Evolutionary conservation across 2,329 filamentous ascomycete genomes (phyloP), one percentile per base, ranked within the genome.

Genomic region (Aspergillus sp.): DNA sequence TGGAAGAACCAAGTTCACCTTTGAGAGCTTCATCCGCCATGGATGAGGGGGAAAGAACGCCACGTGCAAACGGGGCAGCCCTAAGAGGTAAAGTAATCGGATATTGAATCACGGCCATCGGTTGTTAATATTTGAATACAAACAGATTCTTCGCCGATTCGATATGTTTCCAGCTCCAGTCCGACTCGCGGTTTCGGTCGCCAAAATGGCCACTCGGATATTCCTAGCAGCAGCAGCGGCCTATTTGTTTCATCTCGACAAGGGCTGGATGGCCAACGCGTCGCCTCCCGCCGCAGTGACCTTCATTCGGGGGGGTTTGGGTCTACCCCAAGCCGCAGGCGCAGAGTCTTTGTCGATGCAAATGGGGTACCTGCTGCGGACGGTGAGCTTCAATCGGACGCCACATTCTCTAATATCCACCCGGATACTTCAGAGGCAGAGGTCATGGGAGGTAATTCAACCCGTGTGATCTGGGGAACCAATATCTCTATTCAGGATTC

Each of bases 401-500:
- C 83, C 0, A 88, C 86, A 1, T 88, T 88, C 69, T 87, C 86
- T 5, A 87, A 88, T 62, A 70, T 87, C 58, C 82, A 96, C 64
- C 91, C 91, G 1, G 89, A 89, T 62, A 97, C 93, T 6, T 97
- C 93, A 2, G 95, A 99, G 73, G 95, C 95, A 1, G 90, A 97
- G 70, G 85, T 83, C 1, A 84, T 97, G 41, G 93, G 92, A 40
- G 95, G 93, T 2, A 86, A 86, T 58, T 90, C 90, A 40, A 88
- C 89, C 56, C 87, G 89, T 65, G 86, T 96, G 57, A 93, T 99
- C 63, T 99, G 95, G 95, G 95, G 95, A 73, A 99, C 95, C 44
- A 98, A 96, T 40, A 90, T 99, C 50, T 96, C 93, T 5, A 89
- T 99, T 53, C 87, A 91, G 59, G 93, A 98, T 72, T 92, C 91